phyloP scores from a whole-genome alignment of 202 grass and related monocot genomes.

The Dendrocalamus latiflorus region DNA sequence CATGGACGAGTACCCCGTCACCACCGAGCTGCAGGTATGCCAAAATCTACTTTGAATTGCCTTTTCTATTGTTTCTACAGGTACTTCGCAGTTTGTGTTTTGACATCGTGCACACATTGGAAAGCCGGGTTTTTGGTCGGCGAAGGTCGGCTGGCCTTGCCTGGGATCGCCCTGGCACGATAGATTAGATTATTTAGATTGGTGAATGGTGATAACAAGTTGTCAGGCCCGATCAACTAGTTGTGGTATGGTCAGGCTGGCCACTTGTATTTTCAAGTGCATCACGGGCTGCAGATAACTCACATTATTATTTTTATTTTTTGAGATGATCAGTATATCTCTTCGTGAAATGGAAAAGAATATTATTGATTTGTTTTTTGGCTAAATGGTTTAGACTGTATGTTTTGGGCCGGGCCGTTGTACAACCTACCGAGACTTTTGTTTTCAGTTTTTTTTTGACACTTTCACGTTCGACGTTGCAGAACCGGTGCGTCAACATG shows the following conservation, averaged over 20 bases:
- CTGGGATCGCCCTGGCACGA: no score
- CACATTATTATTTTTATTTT: no score
- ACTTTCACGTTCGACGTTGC: neutral
- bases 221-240: neutral
- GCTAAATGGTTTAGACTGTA: neutral
- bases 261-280: neutral
- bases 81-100: neutral
- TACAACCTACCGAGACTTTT: neutral
- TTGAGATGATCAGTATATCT: neutral
- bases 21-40: constrained; percentile 86
- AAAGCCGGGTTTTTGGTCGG: neutral
- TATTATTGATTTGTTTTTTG: no score
- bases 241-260: neutral
- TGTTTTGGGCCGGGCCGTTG: neutral
- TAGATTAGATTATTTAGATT: neutral
- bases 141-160: no score
- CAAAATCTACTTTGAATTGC: neutral
- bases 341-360: neutral
- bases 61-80: neutral
- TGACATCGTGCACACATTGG: no score
- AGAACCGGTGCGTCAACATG: constrained; percentile 96
- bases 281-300: neutral
- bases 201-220: neutral
- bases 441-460: neutral
- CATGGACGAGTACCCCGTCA: constrained; percentile 98